Evolutionary conservation across 305 asterid species (phyloP), one percentile per base, ranked within the genome.

Genomic region (Ajuga reptans): DNA sequence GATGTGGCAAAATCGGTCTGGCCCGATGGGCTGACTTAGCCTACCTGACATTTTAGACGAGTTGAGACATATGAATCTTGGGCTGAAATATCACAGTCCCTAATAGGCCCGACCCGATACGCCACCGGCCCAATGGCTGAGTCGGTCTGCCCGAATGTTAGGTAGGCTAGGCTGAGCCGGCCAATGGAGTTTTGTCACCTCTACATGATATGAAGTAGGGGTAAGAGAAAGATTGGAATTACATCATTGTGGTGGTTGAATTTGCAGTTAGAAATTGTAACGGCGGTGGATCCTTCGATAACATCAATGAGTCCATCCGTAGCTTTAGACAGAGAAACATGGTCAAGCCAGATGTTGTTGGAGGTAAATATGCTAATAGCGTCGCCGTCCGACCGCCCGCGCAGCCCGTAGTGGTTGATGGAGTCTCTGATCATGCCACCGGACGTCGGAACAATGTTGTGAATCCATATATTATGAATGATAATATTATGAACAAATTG

Each of bases 221-320:
- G 4, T 31, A 31, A 31, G 36, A 31, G 36, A 29, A 0, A 34
- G 42, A 34, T 15, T 68, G 1, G 29, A 65, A 61, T 66, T 72
- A 83, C 95, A 10, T 86, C 87, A 34, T 88, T 83, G 36, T 88
- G 93, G 74, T 82, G 79, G 68, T 82, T 86, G 83, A 88, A 88
- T 69, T 88, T 83, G 88, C 91, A 81, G 72, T 86, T 88, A 6
- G 95, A 88, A 68, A 88, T 82, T 6, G 91, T 88, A 4, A 88
- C 66, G 0, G 92, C 92, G 0, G 95, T 88, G 60, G 92, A 80
- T 0, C 84, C 95, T 80, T 77, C 80, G 47, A 86, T 77, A 12
- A 84, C 92, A 43, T 88, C 95, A 6, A 86, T 72, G 9, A 89
- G 86, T 2, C 96, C 93, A 39, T 89, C 93, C 0, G 77, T 61